phyloP scores from a whole-genome alignment of 805 yeast species.

The Saturnispora galanensis region DNA sequence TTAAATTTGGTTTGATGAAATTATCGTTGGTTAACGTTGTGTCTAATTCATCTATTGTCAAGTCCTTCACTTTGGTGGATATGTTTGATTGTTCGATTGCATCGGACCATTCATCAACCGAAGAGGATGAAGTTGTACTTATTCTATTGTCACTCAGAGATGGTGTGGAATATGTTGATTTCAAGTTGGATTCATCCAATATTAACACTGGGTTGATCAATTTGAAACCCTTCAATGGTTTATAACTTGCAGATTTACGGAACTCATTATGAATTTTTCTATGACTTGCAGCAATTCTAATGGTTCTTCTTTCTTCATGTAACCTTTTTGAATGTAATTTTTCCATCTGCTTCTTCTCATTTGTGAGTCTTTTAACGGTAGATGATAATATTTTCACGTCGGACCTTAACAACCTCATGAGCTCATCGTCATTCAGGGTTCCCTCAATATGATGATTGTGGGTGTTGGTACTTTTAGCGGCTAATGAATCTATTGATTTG shows the following conservation, averaged over 20 bases:
- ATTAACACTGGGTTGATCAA: slow-evolving; percentile 3
- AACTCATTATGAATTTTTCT: slow-evolving; percentile 13
- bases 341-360: slow-evolving; percentile 18
- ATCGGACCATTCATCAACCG: slow-evolving; percentile 1
- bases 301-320: slow-evolving; percentile 18
- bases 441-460: slow-evolving; percentile 9
- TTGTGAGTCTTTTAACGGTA: slow-evolving; percentile 16
- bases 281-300: slow-evolving; percentile 13
- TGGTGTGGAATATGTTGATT: slow-evolving; percentile 4
- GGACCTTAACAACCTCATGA: slow-evolving; percentile 21
- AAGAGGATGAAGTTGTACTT: slow-evolving; percentile 1
- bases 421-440: slow-evolving; percentile 20
- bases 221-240: slow-evolving; percentile 9
- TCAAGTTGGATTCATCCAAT: slow-evolving; percentile 3
- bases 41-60: background rate
- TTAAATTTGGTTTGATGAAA: background rate
- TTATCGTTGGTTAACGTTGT: background rate
- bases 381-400: slow-evolving; percentile 21
- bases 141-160: background rate
- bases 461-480: background rate
- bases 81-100: background rate
- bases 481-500: slow-evolving; percentile 6
- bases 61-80: background rate
- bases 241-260: slow-evolving; percentile 1
- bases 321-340: slow-evolving; percentile 16